A percentile compares a stretch with the other conserved stretches of the same genome.
phyloP scores from a whole-genome alignment of 768 basidiomycete species.

The Epithele typhae region DNA sequence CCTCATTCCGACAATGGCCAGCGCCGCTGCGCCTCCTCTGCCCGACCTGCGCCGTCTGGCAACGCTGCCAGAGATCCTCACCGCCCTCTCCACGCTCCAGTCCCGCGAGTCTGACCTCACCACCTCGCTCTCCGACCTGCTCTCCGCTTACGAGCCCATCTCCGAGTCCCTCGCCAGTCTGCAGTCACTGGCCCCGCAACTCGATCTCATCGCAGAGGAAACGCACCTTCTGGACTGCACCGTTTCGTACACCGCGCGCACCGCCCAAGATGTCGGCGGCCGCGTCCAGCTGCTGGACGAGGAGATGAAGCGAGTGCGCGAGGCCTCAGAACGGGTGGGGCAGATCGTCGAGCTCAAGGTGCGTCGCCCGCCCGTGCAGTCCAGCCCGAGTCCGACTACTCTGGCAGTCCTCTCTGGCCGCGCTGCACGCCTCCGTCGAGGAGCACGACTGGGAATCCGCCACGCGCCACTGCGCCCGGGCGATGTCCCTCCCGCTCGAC shows the following conservation, averaged over 20 bases:
- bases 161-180: conserved; percentile 57
- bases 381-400: neutral
- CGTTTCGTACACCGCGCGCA: conserved; percentile 71
- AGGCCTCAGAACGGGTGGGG: conserved; percentile 86
- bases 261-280: conserved; percentile 87
- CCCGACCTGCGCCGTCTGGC: conserved; percentile 39
- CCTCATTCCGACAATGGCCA: no score
- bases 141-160: conserved; percentile 67
- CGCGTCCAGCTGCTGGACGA: conserved; percentile 86
- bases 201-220: conserved; percentile 61
- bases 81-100: conserved; percentile 71
- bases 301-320: conserved; percentile 86
- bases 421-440: conserved; percentile 59
- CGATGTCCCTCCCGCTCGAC: conserved; percentile 77
- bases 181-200: conserved; percentile 51
- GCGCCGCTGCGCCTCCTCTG: no score
- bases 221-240: conserved; percentile 49
- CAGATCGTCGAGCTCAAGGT: conserved; percentile 97
- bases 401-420: conserved; percentile 61
- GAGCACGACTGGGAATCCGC: conserved; percentile 94
- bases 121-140: conserved; percentile 61
- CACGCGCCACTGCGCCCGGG: conserved; percentile 83
- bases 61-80: conserved; percentile 63
- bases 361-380: neutral
- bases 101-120: conserved; percentile 77